These are phyloP conservation scores for Fusarium proliferatum DNA, from an alignment of 2,329 filamentous ascomycete species.

Conservation along the genomic window DNA sequence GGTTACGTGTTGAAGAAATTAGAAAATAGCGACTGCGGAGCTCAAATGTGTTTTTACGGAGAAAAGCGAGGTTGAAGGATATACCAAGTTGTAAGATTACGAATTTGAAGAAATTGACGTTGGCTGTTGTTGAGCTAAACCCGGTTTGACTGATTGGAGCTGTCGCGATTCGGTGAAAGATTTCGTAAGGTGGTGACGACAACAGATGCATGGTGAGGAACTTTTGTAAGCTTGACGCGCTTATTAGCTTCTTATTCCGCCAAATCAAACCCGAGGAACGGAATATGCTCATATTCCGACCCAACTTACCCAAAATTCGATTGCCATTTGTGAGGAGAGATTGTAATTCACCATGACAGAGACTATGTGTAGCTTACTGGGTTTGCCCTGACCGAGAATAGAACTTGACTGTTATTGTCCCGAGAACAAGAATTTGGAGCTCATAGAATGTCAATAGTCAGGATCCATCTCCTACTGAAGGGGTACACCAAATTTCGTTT, in stretches of 20 bases:
- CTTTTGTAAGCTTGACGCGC: background rate
- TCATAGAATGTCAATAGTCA: background rate
- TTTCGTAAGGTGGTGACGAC: background rate
- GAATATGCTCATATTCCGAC: background rate
- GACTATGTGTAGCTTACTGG: background rate
- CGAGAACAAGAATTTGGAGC: background rate
- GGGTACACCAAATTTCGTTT: too few relatives aligned
- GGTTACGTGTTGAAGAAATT: background rate
- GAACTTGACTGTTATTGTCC: background rate
- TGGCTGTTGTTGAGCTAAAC: background rate
- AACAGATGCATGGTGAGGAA: background rate
- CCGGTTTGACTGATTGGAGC: background rate
- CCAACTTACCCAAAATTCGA: background rate
- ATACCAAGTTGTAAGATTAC: background rate
- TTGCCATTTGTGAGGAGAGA: background rate
- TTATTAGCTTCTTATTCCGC: too few relatives aligned
- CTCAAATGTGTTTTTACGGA: background rate
- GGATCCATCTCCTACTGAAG: background rate
- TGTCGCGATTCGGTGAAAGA: background rate
- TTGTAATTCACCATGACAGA: background rate
- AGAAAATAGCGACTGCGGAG: background rate
- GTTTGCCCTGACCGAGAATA: background rate
- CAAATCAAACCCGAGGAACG: too few relatives aligned
- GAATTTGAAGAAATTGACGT: background rate
- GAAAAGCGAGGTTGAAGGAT: background rate